Percentiles rank a stretch among this genome's conserved stretches.
phyloP scores from a whole-genome alignment of 2,329 filamentous ascomycete genomes.

The Ceratocystis albifundus region DNA sequence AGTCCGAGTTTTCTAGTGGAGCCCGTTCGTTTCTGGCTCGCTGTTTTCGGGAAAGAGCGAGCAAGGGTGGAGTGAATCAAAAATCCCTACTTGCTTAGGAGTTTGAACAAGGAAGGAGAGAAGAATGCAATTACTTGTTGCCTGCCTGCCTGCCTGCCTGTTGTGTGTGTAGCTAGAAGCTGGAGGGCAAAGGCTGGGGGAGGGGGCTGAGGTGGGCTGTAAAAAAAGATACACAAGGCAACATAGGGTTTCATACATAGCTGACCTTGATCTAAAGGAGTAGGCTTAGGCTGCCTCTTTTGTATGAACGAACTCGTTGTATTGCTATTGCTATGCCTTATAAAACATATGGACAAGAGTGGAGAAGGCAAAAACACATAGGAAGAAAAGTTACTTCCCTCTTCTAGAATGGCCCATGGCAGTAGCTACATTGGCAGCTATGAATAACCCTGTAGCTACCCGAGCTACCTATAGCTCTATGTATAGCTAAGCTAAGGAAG shows the following conservation, averaged over 20 bases:
- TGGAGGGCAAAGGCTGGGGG: neutral
- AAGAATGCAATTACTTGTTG: neutral
- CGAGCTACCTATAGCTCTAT: neutral
- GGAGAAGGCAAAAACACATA: neutral
- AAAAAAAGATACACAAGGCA: neutral
- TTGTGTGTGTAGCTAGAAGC: too few species aligned
- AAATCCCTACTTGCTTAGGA: neutral
- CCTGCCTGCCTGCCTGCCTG: too few species aligned
- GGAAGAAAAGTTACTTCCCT: neutral
- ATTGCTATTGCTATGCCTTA: neutral
- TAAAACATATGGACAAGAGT: constrained; percentile 1
- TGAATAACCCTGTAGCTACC: neutral
- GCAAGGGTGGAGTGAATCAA: neutral
- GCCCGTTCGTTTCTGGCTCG: neutral
- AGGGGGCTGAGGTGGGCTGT: neutral
- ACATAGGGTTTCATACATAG: neutral
- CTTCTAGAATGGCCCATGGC: constrained; percentile 6
- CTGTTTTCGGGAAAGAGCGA: neutral
- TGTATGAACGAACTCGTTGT: neutral
- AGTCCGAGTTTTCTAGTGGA: neutral
- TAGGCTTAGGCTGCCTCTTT: neutral
- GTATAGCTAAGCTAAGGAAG: constrained; percentile 8
- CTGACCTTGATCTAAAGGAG: neutral
- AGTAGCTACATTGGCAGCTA: neutral
- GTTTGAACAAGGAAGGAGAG: neutral